Conservation (phyloP, 2,329 filamentous ascomycete species). For the Monascus ruber region DNA sequence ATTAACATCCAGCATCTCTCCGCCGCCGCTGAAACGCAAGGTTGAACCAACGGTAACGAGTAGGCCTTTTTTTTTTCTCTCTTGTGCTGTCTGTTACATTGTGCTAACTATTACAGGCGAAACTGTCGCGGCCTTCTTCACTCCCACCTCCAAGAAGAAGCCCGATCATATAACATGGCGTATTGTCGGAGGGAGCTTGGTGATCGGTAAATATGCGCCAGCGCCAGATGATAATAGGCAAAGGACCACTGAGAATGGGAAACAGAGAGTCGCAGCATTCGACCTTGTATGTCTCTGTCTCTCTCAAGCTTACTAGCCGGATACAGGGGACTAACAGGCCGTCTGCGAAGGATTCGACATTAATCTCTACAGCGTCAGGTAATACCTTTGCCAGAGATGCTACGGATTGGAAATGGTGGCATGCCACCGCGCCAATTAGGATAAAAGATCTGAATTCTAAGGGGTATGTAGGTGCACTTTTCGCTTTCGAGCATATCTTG, state of each 20-base stretch:
- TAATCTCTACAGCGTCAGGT: slow-evolving; percentile 70
- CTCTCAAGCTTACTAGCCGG: too few relatives aligned
- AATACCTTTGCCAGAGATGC: slow-evolving; percentile 62
- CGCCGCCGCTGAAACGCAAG: slow-evolving; percentile 46
- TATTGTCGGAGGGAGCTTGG: slow-evolving; percentile 54
- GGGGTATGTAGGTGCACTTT: slow-evolving; percentile 39
- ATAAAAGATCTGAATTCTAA: slow-evolving; percentile 59
- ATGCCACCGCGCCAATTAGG: slow-evolving; percentile 54
- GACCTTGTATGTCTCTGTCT: slow-evolving; percentile 25
- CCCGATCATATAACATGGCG: slow-evolving; percentile 65
- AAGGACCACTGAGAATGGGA: slow-evolving; percentile 6
- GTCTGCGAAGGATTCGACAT: slow-evolving; percentile 61
- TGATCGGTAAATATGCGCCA: slow-evolving; percentile 61
- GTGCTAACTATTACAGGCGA: slow-evolving; percentile 13
- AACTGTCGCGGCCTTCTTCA: slow-evolving; percentile 77
- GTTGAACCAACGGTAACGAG: slow-evolving; percentile 44
- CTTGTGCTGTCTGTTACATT: too few relatives aligned
- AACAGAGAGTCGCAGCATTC: slow-evolving; percentile 33
- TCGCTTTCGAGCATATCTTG: slow-evolving; percentile 3
- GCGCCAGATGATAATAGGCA: slow-evolving; percentile 9
- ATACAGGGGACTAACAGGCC: too few relatives aligned
- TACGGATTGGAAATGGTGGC: slow-evolving; percentile 92
- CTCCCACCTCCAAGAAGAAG: slow-evolving; percentile 70
- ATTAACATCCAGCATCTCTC: slow-evolving; percentile 39
- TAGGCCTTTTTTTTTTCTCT: slow-evolving; percentile 13